Percentiles rank a stretch among this genome's conserved stretches.
phyloP scores from a whole-genome alignment of 345 rosid genomes.

The Eucalyptus polybractea region DNA sequence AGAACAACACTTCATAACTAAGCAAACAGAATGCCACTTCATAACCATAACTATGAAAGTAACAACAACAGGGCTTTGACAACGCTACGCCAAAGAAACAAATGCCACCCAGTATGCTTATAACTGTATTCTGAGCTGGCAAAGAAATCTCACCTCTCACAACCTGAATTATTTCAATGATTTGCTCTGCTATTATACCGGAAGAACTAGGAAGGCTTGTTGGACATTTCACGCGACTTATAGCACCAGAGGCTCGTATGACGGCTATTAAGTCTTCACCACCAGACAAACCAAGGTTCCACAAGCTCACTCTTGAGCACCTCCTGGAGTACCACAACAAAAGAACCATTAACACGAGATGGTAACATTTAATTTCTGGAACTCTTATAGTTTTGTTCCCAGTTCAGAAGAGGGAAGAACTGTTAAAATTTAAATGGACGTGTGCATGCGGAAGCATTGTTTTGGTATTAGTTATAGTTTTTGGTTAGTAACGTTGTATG shows the following conservation, averaged over 20 bases:
- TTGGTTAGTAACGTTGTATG: too few relatives aligned
- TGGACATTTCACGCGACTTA: constrained; percentile 68
- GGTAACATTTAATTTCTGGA: not conserved
- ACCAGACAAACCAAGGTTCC: too few relatives aligned
- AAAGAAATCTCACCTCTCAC: constrained; percentile 51
- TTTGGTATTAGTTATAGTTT: too few relatives aligned
- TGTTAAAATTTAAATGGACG: too few relatives aligned
- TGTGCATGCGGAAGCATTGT: too few relatives aligned
- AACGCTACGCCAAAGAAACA: not conserved
- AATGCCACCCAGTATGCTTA: not conserved
- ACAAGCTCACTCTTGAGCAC: too few relatives aligned
- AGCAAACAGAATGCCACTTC: not conserved
- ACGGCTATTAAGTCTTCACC: constrained; percentile 33
- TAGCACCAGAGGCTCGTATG: constrained; percentile 84
- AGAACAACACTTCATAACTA: not conserved
- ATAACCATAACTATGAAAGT: not conserved
- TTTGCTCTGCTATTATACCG: constrained; percentile 60
- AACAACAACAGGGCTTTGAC: not conserved
- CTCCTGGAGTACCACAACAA: too few relatives aligned
- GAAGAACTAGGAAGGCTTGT: constrained; percentile 42
- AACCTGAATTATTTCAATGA: constrained; percentile 72
- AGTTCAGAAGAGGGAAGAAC: not conserved
- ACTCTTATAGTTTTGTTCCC: not conserved
- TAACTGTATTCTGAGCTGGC: not conserved
- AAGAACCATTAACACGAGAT: too few relatives aligned